phyloP scores from a whole-genome alignment of 331 rosid species.

The Malus hybrid region DNA sequence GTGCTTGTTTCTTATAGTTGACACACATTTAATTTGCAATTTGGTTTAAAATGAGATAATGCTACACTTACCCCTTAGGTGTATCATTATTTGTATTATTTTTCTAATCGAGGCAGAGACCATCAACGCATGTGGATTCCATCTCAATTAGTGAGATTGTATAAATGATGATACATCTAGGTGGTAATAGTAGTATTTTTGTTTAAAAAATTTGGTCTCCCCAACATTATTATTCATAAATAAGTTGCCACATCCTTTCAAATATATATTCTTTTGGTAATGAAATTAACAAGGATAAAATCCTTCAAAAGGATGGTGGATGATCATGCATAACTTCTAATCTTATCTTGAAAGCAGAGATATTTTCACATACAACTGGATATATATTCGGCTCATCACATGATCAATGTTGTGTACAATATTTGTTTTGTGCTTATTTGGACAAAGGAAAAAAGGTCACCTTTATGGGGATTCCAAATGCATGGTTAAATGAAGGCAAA shows the following conservation, averaged over 20 bases:
- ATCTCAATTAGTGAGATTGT: too few relatives aligned
- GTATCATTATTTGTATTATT: too few relatives aligned
- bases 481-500: too few relatives aligned
- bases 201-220: too few relatives aligned
- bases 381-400: background rate
- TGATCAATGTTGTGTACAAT: background rate
- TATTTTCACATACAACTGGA: background rate
- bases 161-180: too few relatives aligned
- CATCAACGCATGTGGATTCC: too few relatives aligned
- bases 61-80: too few relatives aligned
- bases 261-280: background rate
- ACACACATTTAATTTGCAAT: too few relatives aligned
- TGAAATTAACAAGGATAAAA: background rate
- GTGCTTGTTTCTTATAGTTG: too few relatives aligned
- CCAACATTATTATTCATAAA: fast-evolving
- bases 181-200: fast-evolving
- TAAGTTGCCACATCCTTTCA: background rate
- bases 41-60: too few relatives aligned
- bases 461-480: background rate
- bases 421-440: background rate
- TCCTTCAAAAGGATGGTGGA: background rate
- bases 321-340: background rate
- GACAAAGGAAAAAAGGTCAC: background rate
- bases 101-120: fast-evolving
- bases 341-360: background rate